Conservation (phyloP, 2,329 filamentous ascomycete species). For the Cladosporium cucumerinum region DNA sequence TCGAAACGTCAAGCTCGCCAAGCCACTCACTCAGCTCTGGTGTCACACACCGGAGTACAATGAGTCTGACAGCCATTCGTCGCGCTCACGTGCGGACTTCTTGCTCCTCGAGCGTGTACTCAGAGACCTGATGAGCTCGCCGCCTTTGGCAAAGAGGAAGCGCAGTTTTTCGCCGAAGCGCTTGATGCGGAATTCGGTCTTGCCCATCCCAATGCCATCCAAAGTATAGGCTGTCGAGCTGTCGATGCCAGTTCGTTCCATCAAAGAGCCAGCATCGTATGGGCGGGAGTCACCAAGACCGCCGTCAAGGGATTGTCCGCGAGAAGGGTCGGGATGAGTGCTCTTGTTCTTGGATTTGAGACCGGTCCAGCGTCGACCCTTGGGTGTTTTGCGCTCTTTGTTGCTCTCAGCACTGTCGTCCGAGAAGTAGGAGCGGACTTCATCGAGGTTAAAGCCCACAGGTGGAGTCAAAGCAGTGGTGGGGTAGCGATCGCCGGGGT, state of each 20-base stretch:
- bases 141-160: constrained; percentile 34
- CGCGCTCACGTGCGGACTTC: constrained; percentile 14
- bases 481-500: constrained; percentile 49
- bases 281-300: constrained; percentile 21
- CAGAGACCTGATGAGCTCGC: constrained; percentile 33
- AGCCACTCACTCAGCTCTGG: constrained; percentile 14
- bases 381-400: constrained; percentile 27
- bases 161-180: constrained; percentile 40
- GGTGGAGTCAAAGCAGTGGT: constrained; percentile 46
- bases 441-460: constrained; percentile 38
- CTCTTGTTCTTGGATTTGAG: constrained; percentile 25
- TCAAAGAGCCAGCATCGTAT: constrained; percentile 30
- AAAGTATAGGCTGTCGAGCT: constrained; percentile 24
- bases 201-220: constrained; percentile 39
- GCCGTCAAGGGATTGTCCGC: constrained; percentile 26
- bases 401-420: constrained; percentile 37
- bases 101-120: constrained; percentile 22
- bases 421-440: constrained; percentile 43
- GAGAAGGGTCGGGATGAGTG: constrained; percentile 21
- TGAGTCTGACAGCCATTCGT: constrained; percentile 29
- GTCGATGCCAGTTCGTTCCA: constrained; percentile 17
- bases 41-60: constrained; percentile 31
- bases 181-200: constrained; percentile 40
- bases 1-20: not conserved
- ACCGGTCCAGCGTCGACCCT: constrained; percentile 21